These are phyloP conservation scores for Groenewaldozyma sp. DNA, from an alignment of 1,139 yeast species.

Conservation along the genomic window DNA sequence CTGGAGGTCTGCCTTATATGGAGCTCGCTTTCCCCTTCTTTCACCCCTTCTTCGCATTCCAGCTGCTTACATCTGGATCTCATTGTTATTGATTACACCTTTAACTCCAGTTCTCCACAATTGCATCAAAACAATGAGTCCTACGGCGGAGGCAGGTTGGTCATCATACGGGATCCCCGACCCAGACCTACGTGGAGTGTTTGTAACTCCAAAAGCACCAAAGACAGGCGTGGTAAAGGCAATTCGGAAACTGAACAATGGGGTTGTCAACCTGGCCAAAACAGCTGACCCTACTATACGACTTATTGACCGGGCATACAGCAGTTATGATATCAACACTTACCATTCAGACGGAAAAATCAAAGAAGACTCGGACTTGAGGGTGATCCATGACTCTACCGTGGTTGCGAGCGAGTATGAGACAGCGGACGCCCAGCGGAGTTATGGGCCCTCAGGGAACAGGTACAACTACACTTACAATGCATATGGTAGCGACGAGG, in stretches of 20 bases:
- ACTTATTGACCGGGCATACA: conserved; percentile 3
- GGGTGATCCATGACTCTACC: conserved; percentile 19
- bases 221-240: conserved; percentile 16
- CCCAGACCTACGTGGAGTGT: conserved; percentile 10
- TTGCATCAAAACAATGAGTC: too few relatives aligned
- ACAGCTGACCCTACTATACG: conserved; percentile 9
- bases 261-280: conserved; percentile 17
- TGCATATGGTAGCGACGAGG: conserved; percentile 6
- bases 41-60: too few relatives aligned
- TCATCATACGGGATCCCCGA: conserved; percentile 2
- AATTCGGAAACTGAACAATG: conserved; percentile 17
- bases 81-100: too few relatives aligned
- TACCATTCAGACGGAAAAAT: conserved; percentile 17
- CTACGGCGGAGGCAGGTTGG: too few relatives aligned
- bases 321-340: conserved; percentile 7
- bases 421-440: background rate
- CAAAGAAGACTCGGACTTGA: conserved; percentile 19
- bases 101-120: too few relatives aligned
- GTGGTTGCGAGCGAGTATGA: background rate
- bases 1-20: too few relatives aligned
- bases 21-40: too few relatives aligned
- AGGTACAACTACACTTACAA: conserved; percentile 9
- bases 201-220: conserved; percentile 17
- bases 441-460: conserved; percentile 4
- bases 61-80: too few relatives aligned